Evolutionary conservation across 371 early-diverging fungal genomes (phyloP), one percentile per base, ranked within the genome.

Genomic region (Mucor mucedo): DNA sequence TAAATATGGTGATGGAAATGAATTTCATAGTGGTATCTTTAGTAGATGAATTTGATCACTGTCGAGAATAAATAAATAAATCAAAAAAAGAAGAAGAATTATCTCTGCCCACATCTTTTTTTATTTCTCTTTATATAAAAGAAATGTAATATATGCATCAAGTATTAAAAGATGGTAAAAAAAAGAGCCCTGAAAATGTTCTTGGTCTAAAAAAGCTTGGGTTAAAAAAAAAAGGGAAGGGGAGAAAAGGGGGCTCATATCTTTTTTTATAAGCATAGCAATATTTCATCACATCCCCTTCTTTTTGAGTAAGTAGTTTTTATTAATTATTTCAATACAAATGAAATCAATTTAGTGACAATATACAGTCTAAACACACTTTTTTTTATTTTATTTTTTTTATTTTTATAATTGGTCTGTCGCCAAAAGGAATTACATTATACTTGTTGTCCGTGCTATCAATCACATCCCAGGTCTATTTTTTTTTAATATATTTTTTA

Each of bases 1-100:
- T 54, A 7, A 65, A 59, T 13, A 54, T 55, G 8, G 60, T 13
- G 21, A 60, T 16, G 7, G 47, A 47, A 49, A 41, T 32, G 29
- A 53, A 45, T 33, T 54, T 65, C 65, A 65, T 64, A n/a, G 35
- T n/a, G 13, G 2, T 33, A 27, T 62, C 28, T 40, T 33, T 55
- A 39, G 42, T 27, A 21, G 4, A 58, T 52, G 13, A 35, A 39
- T 39, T 16, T 50, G 52, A 29, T 35, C 35, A 35, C 35, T 35
- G 35, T 35, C 4, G 40, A 41, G 38, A 42, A 54, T 21, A 16
- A 29, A 62, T 30, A 35, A 35, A 35, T 35, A 35, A 35, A 35
- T 35, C 35, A 55, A 29, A 29, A 21, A 32, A 53, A n/a, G n/a
- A 32, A 38, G 35, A 53, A 42, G n/a, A 35, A 13, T 48, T 38